Evolutionary conservation across 1,139 yeast genomes (phyloP), one percentile per base, ranked within the genome.

Genomic region (Arxiozyma heterogenica): DNA sequence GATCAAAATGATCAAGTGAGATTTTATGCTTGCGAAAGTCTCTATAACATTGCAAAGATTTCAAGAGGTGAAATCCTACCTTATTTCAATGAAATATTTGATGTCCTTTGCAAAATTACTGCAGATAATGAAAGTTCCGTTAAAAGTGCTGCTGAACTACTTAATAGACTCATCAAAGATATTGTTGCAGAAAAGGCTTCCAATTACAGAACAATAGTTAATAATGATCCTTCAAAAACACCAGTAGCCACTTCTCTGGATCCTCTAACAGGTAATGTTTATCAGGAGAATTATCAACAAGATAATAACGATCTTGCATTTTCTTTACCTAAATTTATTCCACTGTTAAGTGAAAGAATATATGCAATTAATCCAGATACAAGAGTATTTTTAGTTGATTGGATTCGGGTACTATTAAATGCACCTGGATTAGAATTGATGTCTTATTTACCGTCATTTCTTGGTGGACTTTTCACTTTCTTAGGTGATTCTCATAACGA

Each of bases 1-100:
- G 98, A 94, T 65, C 96, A 94, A 56, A 97, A 94, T 66, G 95
- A 97, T 12, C 80, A 96, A 59, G 98, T 94, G 9, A 76, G 99
- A 53, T 94, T 94, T 64, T 94, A 91, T 69, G 98, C 98, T 0
- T 93, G 98, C 72, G 99, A 94, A 67, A 86, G 96, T 47, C 76
- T 94, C 59, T 94, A 94, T 71, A 94, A 94, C 70, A 91, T 94
- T 51, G 96, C 98, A 53, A 94, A 94, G 68, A 95, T 93, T 23
- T 96, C 98, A 5, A 82, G 95, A 62, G 98, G 98, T 21, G 98
- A 94, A 69, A 87, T 93, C 25, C 73, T 94, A 59, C 74, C 86
- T 17, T 93, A 89, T 69, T 93, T 93, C 74, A 94, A 93, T 69
- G 98, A 93, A 70, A 84, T 91, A 2, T 94, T 94, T 68, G 98